phyloP scores from a whole-genome alignment of 2,329 filamentous ascomycete genomes.

The Botryosphaeria dothidea region DNA sequence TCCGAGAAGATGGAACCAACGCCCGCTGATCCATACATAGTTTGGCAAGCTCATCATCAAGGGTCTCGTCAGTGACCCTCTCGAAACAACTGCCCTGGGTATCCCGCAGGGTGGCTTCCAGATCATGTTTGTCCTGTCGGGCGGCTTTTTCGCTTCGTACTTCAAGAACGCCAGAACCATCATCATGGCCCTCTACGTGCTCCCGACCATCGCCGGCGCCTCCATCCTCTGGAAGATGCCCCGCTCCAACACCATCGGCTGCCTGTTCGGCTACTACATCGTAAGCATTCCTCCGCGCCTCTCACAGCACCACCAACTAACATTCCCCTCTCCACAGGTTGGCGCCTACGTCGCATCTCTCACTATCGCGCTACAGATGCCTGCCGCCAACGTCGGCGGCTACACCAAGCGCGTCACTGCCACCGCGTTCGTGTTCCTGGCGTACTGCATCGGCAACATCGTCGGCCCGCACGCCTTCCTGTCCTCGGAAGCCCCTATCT shows the following conservation, averaged over 20 bases:
- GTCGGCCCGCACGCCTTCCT: conserved; percentile 52
- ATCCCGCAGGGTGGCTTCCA: conserved; percentile 59
- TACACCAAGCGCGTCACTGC: conserved; percentile 51
- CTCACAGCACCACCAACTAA: not conserved
- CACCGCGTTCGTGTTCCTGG: conserved; percentile 50
- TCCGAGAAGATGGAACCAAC: not conserved
- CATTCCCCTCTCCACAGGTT: conserved; percentile 21
- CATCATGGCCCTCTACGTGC: conserved; percentile 54
- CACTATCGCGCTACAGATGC: conserved; percentile 56
- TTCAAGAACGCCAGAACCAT: conserved; percentile 53
- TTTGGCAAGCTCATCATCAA: conserved; percentile 60
- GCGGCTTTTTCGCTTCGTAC: conserved; percentile 54
- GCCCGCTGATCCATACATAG: not conserved
- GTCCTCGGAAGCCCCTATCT: conserved; percentile 47
- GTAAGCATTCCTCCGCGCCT: conserved; percentile 16
- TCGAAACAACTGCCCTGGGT: conserved; percentile 53
- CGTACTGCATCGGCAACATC: conserved; percentile 50
- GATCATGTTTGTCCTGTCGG: conserved; percentile 55
- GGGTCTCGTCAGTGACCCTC: conserved; percentile 44
- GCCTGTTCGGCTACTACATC: conserved; percentile 57
- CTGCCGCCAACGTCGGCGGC: conserved; percentile 50
- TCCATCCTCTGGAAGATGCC: conserved; percentile 54
- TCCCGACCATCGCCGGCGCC: conserved; percentile 54
- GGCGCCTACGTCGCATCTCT: conserved; percentile 53
- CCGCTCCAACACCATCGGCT: conserved; percentile 44